phyloP scores from a whole-genome alignment of 2,329 filamentous ascomycete species.

The Arthroderma sp. region DNA sequence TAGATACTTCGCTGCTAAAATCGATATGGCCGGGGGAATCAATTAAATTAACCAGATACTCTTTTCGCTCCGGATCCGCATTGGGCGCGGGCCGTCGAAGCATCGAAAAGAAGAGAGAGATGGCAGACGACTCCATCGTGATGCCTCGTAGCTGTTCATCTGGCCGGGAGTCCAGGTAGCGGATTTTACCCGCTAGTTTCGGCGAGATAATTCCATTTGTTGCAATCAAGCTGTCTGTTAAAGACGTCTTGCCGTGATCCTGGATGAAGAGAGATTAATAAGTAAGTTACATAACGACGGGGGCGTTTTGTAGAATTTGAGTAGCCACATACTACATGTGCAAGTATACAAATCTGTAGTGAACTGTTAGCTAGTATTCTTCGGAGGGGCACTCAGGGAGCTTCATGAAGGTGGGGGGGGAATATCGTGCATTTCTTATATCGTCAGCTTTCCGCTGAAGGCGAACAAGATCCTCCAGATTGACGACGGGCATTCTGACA shows the following conservation, averaged over 20 bases:
- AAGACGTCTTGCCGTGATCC: slow-evolving; percentile 96
- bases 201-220: slow-evolving; percentile 99
- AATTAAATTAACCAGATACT: slow-evolving; percentile 94
- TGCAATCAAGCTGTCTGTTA: slow-evolving; percentile 89
- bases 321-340: slow-evolving; percentile 58
- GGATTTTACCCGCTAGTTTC: slow-evolving; percentile 93
- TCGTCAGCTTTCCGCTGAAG: slow-evolving; percentile 79
- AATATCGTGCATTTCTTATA: slow-evolving; percentile 69
- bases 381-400: slow-evolving; percentile 18
- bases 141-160: slow-evolving; percentile 94
- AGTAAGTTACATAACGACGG: not conserved
- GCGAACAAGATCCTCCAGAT: slow-evolving; percentile 75
- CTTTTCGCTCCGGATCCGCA: slow-evolving; percentile 57
- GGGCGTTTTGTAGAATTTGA: not conserved
- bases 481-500: slow-evolving; percentile 77
- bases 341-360: slow-evolving; percentile 75
- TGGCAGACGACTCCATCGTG: slow-evolving; percentile 99
- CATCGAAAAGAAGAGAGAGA: slow-evolving; percentile 92
- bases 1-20: slow-evolving; percentile 96
- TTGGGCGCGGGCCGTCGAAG: slow-evolving; percentile 59
- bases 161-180: slow-evolving; percentile 88
- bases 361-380: slow-evolving; percentile 19
- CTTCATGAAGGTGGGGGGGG: slow-evolving; percentile 12
- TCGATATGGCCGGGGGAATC: slow-evolving; percentile 97
- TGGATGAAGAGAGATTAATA: slow-evolving; percentile 20